These are phyloP conservation scores for Tieghemostelium lacteum DNA, from an alignment of 78 protist genomes.

Conservation along the genomic window DNA sequence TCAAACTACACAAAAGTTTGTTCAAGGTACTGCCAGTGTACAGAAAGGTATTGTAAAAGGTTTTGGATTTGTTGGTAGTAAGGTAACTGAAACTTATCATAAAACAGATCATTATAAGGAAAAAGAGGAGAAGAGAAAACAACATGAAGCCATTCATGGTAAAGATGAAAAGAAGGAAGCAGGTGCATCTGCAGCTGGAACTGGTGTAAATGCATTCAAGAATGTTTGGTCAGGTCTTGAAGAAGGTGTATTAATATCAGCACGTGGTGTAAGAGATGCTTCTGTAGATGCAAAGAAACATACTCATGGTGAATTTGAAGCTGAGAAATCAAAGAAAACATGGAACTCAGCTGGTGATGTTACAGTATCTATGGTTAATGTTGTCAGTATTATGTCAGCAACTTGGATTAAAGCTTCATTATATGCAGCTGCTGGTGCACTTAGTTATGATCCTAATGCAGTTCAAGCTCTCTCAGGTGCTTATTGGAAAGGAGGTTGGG, in stretches of 20 bases:
- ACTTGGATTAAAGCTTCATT: conserved; percentile 49
- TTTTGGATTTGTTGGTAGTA: conserved; percentile 39
- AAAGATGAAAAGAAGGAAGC: conserved; percentile 63
- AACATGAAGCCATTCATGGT: conserved; percentile 30
- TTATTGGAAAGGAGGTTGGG: conserved; percentile 59
- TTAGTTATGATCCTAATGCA: conserved; percentile 34
- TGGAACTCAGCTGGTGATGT: conserved; percentile 53
- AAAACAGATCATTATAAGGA: conserved; percentile 53
- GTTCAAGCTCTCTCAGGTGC: conserved; percentile 18
- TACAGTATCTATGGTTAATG: conserved; percentile 17
- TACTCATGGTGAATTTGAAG: conserved; percentile 42
- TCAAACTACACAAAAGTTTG: conserved; percentile 17
- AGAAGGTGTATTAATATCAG: conserved; percentile 57
- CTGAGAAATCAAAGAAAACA: conserved; percentile 26
- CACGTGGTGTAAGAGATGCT: conserved; percentile 64
- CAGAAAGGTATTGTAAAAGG: conserved; percentile 34
- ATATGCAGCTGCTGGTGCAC: conserved; percentile 59
- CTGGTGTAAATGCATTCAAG: conserved; percentile 12
- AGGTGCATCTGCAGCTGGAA: neutral
- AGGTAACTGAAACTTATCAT: conserved; percentile 11
- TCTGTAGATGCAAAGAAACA: conserved; percentile 56
- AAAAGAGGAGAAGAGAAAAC: conserved; percentile 32
- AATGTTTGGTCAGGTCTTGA: conserved; percentile 44
- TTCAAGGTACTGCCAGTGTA: conserved; percentile 28
- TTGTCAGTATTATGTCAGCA: conserved; percentile 20